Percentiles rank a stretch among this genome's conserved stretches.
phyloP scores from a whole-genome alignment of 129 eudicot species.

The Helichrysum umbraculigerum region DNA sequence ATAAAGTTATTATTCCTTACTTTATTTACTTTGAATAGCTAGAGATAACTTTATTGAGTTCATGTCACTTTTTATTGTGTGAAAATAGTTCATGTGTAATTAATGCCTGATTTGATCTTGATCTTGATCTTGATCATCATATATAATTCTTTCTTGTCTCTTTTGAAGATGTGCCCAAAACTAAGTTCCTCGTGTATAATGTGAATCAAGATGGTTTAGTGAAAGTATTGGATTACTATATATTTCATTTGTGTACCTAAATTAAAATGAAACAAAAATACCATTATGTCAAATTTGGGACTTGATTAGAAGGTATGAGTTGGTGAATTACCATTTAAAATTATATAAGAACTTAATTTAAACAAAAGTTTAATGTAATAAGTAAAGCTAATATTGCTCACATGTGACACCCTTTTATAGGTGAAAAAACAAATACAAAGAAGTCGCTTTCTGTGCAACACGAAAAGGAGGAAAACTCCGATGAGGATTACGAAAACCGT shows the following conservation, averaged over 20 bases:
- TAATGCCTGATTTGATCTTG: not conserved
- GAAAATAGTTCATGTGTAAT: not conserved
- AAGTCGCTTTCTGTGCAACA: constrained; percentile 29
- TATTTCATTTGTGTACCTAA: not conserved
- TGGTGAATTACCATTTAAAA: not conserved
- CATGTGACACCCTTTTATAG: constrained; percentile 33
- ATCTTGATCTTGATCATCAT: not conserved
- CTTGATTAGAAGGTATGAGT: not conserved
- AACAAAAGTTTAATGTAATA: not conserved
- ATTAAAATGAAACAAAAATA: not conserved
- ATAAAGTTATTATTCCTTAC: not conserved
- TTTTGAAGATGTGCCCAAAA: not conserved
- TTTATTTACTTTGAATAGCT: not conserved
- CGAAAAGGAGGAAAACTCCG: constrained; percentile 50
- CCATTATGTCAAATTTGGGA: not conserved
- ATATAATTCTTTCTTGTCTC: not conserved
- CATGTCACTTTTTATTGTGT: not conserved
- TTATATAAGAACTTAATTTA: not conserved
- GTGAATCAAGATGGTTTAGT: constrained; percentile 2
- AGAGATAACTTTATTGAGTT: not conserved
- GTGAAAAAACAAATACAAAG: constrained; percentile 28
- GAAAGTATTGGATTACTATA: not conserved
- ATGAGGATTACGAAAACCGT: constrained; percentile 50
- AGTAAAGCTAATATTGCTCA: constrained; percentile 26
- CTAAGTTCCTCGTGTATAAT: not conserved